Evolutionary conservation across 2,329 filamentous ascomycete species (phyloP).

Genomic region (Colletotrichum paranaense): DNA sequence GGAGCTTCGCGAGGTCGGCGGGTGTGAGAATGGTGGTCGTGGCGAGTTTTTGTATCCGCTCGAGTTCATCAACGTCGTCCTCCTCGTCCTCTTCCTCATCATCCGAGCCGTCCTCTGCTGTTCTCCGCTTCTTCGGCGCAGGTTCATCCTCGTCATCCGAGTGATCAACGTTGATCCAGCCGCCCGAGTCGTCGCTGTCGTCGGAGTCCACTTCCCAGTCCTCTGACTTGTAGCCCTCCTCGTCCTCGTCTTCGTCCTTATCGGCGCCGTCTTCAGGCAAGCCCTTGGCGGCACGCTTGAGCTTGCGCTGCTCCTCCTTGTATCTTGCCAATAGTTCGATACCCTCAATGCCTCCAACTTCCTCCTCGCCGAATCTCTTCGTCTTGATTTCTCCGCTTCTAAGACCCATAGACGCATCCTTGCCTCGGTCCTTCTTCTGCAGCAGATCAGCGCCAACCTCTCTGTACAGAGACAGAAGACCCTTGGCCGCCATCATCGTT

Average conservation of each 20-base stretch:
- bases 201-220: slow-evolving; percentile 72
- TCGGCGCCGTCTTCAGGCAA: slow-evolving; percentile 73
- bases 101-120: slow-evolving; percentile 34
- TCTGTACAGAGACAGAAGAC: slow-evolving; percentile 88
- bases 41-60: slow-evolving; percentile 78
- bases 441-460: slow-evolving; percentile 92
- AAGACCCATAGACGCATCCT: slow-evolving; percentile 87
- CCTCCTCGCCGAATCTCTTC: slow-evolving; percentile 85
- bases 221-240: slow-evolving; percentile 65
- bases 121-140: slow-evolving; percentile 59
- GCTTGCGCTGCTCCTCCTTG: slow-evolving; percentile 89
- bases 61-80: slow-evolving; percentile 54
- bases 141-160: slow-evolving; percentile 83
- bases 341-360: slow-evolving; percentile 86
- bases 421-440: slow-evolving; percentile 89
- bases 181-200: slow-evolving; percentile 78
- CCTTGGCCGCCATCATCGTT: slow-evolving; percentile 98
- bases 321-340: slow-evolving; percentile 91
- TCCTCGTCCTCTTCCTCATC: slow-evolving; percentile 52
- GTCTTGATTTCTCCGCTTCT: slow-evolving; percentile 80
- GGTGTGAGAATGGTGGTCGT: slow-evolving; percentile 95
- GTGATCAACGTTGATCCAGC: slow-evolving; percentile 94
- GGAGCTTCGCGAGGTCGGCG: slow-evolving; percentile 93
- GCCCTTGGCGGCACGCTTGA: slow-evolving; percentile 77
- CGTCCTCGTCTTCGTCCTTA: slow-evolving; percentile 68